Conservation (phyloP, 768 basidiomycete genomes). For the Leucocoprinus sp. region DNA sequence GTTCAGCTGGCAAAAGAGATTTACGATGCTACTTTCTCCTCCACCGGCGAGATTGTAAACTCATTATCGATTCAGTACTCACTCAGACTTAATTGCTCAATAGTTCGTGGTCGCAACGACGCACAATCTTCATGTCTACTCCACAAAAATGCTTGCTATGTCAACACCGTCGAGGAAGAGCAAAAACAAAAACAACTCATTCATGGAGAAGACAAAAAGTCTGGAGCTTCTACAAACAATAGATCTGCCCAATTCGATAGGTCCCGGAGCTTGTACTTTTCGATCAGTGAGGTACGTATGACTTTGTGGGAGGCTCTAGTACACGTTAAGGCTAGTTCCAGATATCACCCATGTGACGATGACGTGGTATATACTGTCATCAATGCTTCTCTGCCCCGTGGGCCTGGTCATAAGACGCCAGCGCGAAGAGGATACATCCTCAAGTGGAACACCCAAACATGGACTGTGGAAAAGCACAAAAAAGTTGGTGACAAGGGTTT, state of each 20-base stretch:
- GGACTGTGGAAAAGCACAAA: slow-evolving; percentile 57
- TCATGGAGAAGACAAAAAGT: slow-evolving; percentile 11
- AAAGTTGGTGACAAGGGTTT: slow-evolving; percentile 75
- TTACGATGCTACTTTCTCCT: slow-evolving; percentile 77
- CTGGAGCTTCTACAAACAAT: slow-evolving; percentile 43
- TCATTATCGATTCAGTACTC: neutral
- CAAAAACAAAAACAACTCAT: slow-evolving; percentile 31
- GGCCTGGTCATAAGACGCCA: slow-evolving; percentile 41
- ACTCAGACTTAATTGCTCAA: slow-evolving; percentile 1
- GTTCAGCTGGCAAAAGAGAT: slow-evolving; percentile 70
- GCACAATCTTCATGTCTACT: slow-evolving; percentile 53
- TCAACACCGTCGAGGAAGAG: slow-evolving; percentile 25
- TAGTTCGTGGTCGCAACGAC: slow-evolving; percentile 66
- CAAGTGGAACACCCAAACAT: slow-evolving; percentile 67
- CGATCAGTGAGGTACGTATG: slow-evolving; percentile 48
- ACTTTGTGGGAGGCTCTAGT: neutral
- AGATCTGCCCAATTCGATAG: slow-evolving; percentile 43
- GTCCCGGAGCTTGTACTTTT: slow-evolving; percentile 46
- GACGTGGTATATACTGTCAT: slow-evolving; percentile 59
- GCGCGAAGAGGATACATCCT: slow-evolving; percentile 56
- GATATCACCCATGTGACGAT: slow-evolving; percentile 47
- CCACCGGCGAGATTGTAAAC: slow-evolving; percentile 41
- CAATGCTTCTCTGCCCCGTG: slow-evolving; percentile 60
- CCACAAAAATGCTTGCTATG: slow-evolving; percentile 21
- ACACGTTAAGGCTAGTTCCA: slow-evolving; percentile 18